Base-by-base conservation (phyloP, 176 grass and related monocot species). In the Leersia perrieri region DNA sequence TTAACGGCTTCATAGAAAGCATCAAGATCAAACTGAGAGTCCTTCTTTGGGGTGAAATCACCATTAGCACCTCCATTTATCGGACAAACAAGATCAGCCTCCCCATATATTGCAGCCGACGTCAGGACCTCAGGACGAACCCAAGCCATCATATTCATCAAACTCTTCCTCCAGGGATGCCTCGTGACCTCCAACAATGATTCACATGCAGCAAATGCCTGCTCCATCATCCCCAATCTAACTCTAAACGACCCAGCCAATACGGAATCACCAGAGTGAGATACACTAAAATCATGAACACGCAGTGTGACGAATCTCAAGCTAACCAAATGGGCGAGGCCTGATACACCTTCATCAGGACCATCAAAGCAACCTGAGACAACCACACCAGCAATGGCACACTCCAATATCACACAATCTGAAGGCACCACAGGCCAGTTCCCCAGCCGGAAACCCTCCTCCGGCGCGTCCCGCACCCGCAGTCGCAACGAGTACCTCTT, bases 121-220 rank as follows among this genome's bases (percentile, higher is more conserved):
- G 86, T 91, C 32, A 75, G 87, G 42, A 93, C 86, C 72, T 98
- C 95, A 32, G 92, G 92, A 58, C 86, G 88, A 63, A 98, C 76
- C 95, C 95, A 98, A 45, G 83, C 77, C 90, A 98, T 87, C 18
- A 88, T 72, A 86, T 93, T 94, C 92, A 94, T 87, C 90, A 94
- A 84, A 68, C 92, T 98, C 82, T 91, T 98, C 72, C 88, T 92
- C 92, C 95, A 93, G 0, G 95, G 92, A 82, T 91, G 90, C 81
- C 90, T 94, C 0, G 73, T 53, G 11, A 89, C 91, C 75, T 98
- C 92, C 70, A 98, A 58, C 26, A 98, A 72, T 12, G 92, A 98
- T 11, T 89, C 73, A 3, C 90, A 95, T 27, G 84, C 78, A 2
- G 60, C 63, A 74, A 93, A 94, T 55, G 86, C 95, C 86, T 1